Conservation (phyloP, 2,329 filamentous ascomycete species). For the Colletotrichum orbiculare region DNA sequence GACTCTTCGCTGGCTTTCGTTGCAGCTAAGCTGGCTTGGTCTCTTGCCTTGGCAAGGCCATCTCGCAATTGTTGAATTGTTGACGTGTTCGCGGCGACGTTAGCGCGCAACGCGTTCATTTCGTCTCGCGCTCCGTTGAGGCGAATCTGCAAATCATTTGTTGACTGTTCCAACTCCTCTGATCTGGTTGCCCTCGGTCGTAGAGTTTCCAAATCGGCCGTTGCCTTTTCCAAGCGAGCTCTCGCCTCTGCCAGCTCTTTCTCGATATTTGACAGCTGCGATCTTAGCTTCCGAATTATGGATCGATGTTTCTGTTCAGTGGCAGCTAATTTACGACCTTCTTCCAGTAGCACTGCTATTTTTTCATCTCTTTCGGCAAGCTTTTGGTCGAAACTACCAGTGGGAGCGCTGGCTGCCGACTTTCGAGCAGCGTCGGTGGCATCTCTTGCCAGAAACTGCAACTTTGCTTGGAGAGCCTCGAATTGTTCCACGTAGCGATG, state of each 20-base stretch:
- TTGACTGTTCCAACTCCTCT: conserved; percentile 66
- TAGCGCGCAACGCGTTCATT: conserved; percentile 70
- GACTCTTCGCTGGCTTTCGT: conserved; percentile 74
- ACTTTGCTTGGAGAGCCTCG: conserved; percentile 89
- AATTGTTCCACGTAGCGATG: conserved; percentile 88
- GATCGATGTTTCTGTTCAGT: conserved; percentile 86
- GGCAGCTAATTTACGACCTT: conserved; percentile 88
- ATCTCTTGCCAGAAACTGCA: conserved; percentile 87
- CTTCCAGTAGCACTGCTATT: conserved; percentile 89
- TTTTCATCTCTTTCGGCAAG: conserved; percentile 90
- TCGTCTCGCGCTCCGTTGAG: conserved; percentile 45
- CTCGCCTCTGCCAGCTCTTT: conserved; percentile 70
- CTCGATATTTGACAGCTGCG: conserved; percentile 73
- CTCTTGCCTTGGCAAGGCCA: conserved; percentile 75
- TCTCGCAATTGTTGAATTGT: conserved; percentile 75
- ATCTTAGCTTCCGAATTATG: conserved; percentile 83
- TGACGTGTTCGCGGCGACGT: conserved; percentile 71
- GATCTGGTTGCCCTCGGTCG: conserved; percentile 60
- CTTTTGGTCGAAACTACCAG: conserved; percentile 79
- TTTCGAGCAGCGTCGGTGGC: conserved; percentile 80
- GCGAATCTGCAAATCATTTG: conserved; percentile 43
- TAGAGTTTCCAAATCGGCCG: conserved; percentile 59
- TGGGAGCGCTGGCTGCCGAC: conserved; percentile 68
- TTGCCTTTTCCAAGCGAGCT: conserved; percentile 68
- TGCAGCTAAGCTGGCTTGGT: conserved; percentile 74